Conservation (phyloP, 371 early-diverging fungal species). For the Capniomyces stellatus region DNA sequence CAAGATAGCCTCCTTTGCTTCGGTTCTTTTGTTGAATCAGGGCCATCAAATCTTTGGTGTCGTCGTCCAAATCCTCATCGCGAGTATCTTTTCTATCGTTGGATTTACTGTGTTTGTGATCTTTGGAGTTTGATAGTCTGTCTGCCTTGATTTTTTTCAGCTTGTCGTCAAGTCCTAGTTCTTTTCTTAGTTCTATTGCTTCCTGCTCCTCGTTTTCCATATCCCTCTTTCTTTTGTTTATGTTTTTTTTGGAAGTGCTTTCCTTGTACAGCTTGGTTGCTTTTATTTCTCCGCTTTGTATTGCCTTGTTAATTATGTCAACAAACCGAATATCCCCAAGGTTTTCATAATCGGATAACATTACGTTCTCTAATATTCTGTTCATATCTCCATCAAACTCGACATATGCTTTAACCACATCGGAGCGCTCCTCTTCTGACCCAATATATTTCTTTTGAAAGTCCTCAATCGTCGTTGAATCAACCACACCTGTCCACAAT, state of each 20-base stretch:
- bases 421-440: conserved; percentile 65
- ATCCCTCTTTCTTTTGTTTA: conserved; percentile 28
- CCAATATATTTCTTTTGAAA: conserved; percentile 30
- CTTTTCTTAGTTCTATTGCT: conserved; percentile 30
- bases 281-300: conserved; percentile 33
- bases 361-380: conserved; percentile 40
- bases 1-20: too few species aligned
- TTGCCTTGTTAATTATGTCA: conserved; percentile 39
- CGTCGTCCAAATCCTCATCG: too few species aligned
- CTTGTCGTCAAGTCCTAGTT: conserved; percentile 27
- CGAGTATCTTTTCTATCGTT: too few species aligned
- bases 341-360: conserved; percentile 32
- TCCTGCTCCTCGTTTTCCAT: conserved; percentile 35
- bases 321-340: conserved; percentile 53
- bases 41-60: too few species aligned
- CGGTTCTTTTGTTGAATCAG: too few species aligned
- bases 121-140: too few species aligned
- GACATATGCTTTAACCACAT: conserved; percentile 51
- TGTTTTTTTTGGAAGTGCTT: conserved; percentile 31
- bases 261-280: conserved; percentile 31
- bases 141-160: conserved; percentile 21
- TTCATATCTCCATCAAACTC: conserved; percentile 54
- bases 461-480: conserved; percentile 50
- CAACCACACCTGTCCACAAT: conserved; percentile 61
- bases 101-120: too few species aligned